Percentiles rank a stretch among this genome's conserved stretches.
These are phyloP conservation scores for Hippophae gyantsensis DNA, from an alignment of 306 rosid species.

Conservation along the genomic window DNA sequence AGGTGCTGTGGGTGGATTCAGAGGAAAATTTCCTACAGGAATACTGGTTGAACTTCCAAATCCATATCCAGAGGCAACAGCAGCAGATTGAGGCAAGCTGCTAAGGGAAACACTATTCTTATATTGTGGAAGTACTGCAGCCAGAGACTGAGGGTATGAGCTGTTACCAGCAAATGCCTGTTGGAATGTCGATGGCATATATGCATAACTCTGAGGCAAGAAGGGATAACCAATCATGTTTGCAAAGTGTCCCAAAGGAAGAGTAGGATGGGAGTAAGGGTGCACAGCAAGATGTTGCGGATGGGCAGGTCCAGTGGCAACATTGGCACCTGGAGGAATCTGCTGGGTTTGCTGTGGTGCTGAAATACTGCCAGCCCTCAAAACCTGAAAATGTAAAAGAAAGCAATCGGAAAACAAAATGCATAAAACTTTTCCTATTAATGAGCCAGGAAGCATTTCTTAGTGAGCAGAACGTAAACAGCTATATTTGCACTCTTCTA, in stretches of 20 bases:
- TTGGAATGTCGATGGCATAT: constrained; percentile 96
- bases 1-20: constrained; percentile 69
- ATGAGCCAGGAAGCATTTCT: not conserved
- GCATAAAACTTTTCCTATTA: not conserved
- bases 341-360: constrained; percentile 66
- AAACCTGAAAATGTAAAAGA: constrained; percentile 41
- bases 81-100: constrained; percentile 92
- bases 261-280: constrained; percentile 86
- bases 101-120: constrained; percentile 89
- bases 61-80: constrained; percentile 82
- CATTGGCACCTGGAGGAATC: constrained; percentile 50
- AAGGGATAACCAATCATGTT: constrained; percentile 94
- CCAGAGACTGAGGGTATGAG: constrained; percentile 93
- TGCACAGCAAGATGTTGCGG: constrained; percentile 93
- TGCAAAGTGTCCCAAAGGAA: constrained; percentile 85
- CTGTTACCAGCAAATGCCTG: constrained; percentile 87
- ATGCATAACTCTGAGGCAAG: constrained; percentile 94
- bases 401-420: constrained; percentile 2
- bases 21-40: constrained; percentile 87
- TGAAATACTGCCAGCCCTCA: constrained; percentile 61
- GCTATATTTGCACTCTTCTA: too few species aligned
- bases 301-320: constrained; percentile 81
- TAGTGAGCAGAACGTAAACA: too few species aligned
- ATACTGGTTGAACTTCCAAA: constrained; percentile 77
- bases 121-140: constrained; percentile 91